These are phyloP conservation scores for Acacia concinna DNA, from an alignment of 331 rosid genomes.

Conservation along the genomic window DNA sequence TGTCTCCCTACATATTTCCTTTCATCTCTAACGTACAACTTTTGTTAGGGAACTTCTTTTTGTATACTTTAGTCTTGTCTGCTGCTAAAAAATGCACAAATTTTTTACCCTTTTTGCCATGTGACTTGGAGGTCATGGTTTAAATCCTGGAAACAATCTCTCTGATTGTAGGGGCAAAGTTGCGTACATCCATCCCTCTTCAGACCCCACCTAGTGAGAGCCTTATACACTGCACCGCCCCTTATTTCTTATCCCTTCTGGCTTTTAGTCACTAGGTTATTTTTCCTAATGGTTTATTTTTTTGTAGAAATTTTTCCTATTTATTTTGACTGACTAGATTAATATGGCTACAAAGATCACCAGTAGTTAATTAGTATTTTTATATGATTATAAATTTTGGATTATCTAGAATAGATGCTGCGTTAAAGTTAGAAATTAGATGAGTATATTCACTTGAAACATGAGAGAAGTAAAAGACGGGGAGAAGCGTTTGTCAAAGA, in stretches of 20 bases:
- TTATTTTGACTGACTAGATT: background rate
- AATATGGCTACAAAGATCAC: background rate
- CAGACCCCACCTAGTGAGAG: too few species aligned
- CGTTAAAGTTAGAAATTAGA: background rate
- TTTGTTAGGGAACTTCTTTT: background rate
- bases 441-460: background rate
- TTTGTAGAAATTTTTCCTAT: background rate
- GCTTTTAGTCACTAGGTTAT: background rate
- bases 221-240: too few species aligned
- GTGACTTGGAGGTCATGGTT: too few species aligned
- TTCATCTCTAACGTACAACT: background rate
- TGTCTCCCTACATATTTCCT: background rate
- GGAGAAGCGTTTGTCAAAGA: background rate
- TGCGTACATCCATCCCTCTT: too few species aligned
- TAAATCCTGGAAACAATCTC: too few species aligned
- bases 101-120: background rate
- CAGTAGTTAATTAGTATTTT: background rate
- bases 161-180: too few species aligned
- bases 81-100: background rate
- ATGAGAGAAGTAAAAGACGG: background rate
- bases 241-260: background rate
- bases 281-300: background rate
- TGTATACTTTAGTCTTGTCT: background rate
- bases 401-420: conserved; percentile 1
- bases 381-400: conserved; percentile 18